These are phyloP conservation scores for Fusarium veterinarium DNA, from an alignment of 2,329 filamentous ascomycete genomes.

Conservation along the genomic window DNA sequence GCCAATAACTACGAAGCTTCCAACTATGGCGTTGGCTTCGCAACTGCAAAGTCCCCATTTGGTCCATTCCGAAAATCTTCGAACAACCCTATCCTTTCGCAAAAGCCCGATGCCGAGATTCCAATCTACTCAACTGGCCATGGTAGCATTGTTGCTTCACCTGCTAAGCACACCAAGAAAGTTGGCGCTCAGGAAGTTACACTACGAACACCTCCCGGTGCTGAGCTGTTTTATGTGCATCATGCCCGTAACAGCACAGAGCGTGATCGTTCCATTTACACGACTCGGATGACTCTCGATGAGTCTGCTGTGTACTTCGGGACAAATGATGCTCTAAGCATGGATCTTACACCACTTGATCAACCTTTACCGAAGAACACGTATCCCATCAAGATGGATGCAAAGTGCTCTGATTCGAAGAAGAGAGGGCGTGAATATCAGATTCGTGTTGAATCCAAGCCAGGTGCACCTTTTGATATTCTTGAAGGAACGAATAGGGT, in stretches of 20 bases:
- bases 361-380: conserved; percentile 47
- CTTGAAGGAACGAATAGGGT: conserved; percentile 30
- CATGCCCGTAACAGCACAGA: conserved; percentile 49
- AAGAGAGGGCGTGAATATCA: background rate
- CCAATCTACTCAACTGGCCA: conserved; percentile 51
- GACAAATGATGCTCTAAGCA: conserved; percentile 45
- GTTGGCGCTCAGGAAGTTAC: conserved; percentile 50
- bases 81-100: conserved; percentile 48
- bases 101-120: conserved; percentile 42
- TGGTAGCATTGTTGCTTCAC: conserved; percentile 50
- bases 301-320: conserved; percentile 40
- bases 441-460: conserved; percentile 21
- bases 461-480: conserved; percentile 26
- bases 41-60: conserved; percentile 47
- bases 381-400: conserved; percentile 45
- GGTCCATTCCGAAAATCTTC: conserved; percentile 50
- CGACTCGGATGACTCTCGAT: conserved; percentile 48
- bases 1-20: conserved; percentile 52
- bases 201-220: conserved; percentile 40
- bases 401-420: background rate
- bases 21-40: conserved; percentile 53
- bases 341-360: conserved; percentile 47
- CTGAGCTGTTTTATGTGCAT: conserved; percentile 52
- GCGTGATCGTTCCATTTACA: conserved; percentile 46
- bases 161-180: conserved; percentile 32